Percentiles rank a stretch among this genome's conserved stretches.
These are phyloP conservation scores for Erythrophleum ivorense DNA, from an alignment of 331 rosid species.

Conservation along the genomic window DNA sequence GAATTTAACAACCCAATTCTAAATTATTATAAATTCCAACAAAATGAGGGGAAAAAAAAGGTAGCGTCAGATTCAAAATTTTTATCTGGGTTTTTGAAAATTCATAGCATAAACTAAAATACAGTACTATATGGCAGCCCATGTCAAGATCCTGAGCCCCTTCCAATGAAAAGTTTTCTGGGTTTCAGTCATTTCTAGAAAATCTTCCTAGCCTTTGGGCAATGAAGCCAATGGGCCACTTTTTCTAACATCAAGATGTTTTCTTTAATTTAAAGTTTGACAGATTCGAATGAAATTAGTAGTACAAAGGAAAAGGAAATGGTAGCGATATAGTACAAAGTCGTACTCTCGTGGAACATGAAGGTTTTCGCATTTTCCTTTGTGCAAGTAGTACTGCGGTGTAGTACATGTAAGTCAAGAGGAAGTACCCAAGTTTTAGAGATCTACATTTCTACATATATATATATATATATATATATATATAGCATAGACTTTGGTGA, in stretches of 20 bases:
- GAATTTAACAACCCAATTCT: no score
- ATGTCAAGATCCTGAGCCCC: no score
- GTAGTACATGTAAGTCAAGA: constrained; percentile 45
- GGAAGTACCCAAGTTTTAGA: constrained; percentile 39
- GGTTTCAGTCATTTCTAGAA: background rate
- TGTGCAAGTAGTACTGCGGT: constrained; percentile 31
- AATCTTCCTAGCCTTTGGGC: background rate
- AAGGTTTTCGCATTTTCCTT: background rate
- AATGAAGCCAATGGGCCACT: background rate
- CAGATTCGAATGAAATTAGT: background rate
- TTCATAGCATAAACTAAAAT: background rate
- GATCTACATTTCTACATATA: no score
- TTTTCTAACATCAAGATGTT: background rate
- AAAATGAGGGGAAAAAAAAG: no score
- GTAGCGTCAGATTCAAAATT: no score
- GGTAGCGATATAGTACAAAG: constrained; percentile 37
- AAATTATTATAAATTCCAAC: no score
- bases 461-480: constrained; percentile 34
- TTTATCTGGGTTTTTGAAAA: no score
- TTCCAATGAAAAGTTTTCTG: background rate
- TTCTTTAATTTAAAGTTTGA: background rate
- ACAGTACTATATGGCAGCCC: background rate
- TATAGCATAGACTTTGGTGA: background rate
- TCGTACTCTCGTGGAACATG: constrained; percentile 45
- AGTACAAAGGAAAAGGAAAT: background rate